Percentiles rank a stretch among this genome's conserved stretches.
Evolutionary conservation across 305 asterid species (phyloP).

Genomic region (Fraxinus baroniana): DNA sequence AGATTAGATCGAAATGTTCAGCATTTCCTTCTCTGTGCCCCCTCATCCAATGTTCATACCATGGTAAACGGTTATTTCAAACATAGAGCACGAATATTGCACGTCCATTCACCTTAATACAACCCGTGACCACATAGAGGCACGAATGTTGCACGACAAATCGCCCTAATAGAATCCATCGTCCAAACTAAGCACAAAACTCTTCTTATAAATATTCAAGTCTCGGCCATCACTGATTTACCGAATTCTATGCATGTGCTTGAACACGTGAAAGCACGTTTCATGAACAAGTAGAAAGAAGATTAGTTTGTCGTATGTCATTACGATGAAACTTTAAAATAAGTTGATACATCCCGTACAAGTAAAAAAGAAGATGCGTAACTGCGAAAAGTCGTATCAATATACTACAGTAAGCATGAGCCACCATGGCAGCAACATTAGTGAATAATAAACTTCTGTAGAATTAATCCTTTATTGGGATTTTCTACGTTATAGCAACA

Average conservation of each 20-base stretch:
- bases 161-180: not conserved
- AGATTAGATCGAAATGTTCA: not conserved
- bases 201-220: not conserved
- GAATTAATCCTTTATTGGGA: not conserved
- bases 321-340: not conserved
- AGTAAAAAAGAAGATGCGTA: not conserved
- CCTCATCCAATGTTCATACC: not conserved
- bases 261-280: not conserved
- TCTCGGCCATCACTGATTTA: not conserved
- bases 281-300: not conserved
- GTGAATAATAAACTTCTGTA: not conserved
- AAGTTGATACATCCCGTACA: not conserved
- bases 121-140: not conserved
- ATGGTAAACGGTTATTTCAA: not conserved
- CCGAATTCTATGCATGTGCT: not conserved
- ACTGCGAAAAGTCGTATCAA: not conserved
- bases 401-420: slow-evolving; percentile 2
- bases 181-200: not conserved
- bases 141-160: not conserved
- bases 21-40: not conserved
- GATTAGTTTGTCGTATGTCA: not conserved
- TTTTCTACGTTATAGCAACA: not conserved
- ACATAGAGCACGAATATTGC: not conserved
- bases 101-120: not conserved
- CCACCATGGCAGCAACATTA: not conserved